A percentile compares a stretch with the other conserved stretches of the same genome.
Conservation (phyloP, 1,284 basidiomycete species). For the Puccinia novopanici region DNA sequence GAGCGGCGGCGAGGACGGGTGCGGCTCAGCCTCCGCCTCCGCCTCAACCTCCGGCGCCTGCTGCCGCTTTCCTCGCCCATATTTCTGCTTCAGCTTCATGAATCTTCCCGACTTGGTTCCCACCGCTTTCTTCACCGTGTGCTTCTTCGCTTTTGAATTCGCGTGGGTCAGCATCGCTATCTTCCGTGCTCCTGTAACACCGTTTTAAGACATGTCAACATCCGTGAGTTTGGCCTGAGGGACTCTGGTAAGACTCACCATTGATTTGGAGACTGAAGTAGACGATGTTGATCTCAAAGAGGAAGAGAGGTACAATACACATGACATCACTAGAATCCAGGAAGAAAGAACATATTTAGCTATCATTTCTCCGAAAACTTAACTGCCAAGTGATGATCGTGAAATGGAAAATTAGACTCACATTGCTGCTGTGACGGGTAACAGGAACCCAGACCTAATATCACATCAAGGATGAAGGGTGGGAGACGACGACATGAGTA, state of each 20-base stretch:
- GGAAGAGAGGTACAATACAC: slow-evolving; percentile 35
- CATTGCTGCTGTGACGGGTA: slow-evolving; percentile 45
- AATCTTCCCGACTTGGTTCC: slow-evolving; percentile 10
- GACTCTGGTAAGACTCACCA: neutral
- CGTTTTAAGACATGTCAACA: neutral
- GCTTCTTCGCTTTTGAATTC: slow-evolving; percentile 39
- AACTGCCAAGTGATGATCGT: neutral
- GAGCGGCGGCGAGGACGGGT: slow-evolving; percentile 27
- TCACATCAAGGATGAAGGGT: neutral
- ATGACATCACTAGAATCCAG: slow-evolving; percentile 31
- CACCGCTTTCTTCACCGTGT: neutral
- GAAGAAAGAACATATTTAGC: neutral
- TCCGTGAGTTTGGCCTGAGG: neutral
- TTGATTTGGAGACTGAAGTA: slow-evolving; percentile 48
- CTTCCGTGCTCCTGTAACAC: slow-evolving; percentile 28
- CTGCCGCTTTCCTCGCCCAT: neutral
- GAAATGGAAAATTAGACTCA: slow-evolving; percentile 8
- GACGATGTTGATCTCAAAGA: slow-evolving; percentile 48
- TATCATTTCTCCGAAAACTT: neutral
- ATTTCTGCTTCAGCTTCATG: slow-evolving; percentile 4
- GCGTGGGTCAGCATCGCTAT: slow-evolving; percentile 22
- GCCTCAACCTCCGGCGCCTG: slow-evolving; percentile 4
- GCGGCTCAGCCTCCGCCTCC: slow-evolving; percentile 15
- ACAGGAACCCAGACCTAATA: slow-evolving; percentile 22
- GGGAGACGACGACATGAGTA: neutral